Base-by-base conservation (phyloP, 164 flowering plant genomes). In the Chimonanthus praecox region DNA sequence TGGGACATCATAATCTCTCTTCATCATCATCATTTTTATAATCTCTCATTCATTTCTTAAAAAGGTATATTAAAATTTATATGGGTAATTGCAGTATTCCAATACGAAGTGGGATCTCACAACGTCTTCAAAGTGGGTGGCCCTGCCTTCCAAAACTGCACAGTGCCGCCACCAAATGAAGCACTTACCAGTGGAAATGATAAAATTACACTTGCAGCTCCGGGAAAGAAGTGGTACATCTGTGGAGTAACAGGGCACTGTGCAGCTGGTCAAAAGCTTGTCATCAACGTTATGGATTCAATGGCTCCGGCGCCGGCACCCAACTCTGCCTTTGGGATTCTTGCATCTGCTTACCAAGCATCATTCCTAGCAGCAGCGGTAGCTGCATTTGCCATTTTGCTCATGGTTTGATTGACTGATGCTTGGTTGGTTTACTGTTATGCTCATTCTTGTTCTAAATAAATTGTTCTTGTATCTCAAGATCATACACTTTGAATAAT, bases 221-320 rank as follows among this genome's bases (percentile, higher is more conserved):
- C 74, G n/a, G 74, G 74, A 6, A 72, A 72, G 20, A 72, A 72
- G 54, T 72, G 74, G 74, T 72, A 72, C 74, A 64, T 72, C 47
- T 72, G 74, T 33, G 74, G 74, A 49, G 61, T 72, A 13, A 43
- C 46, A 5, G 46, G 21, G 4, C 74, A 72, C 60, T 72, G 74
- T 33, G 46, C 47, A 13, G 13, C 47, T 4, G 67, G 46, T 58
- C 74, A 72, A 68, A 63, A 72, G 74, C 58, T 72, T 58, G 64
- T 63, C 58, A 72, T 72, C 20, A 72, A 68, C 3, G 74, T 72
- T 10, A 18, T 71, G n/a, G 0, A 9, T 43, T 0, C 71, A 8
- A 18, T 9, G 6, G 71, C 71, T 4, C 71, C 71, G n/a, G 71
- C 2, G 47, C 58, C 71, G 3, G 15, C 15, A 5, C 11, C n/a